These are phyloP conservation scores for Gossypium lobatum DNA, from an alignment of 441 rosid species.

Conservation along the genomic window DNA sequence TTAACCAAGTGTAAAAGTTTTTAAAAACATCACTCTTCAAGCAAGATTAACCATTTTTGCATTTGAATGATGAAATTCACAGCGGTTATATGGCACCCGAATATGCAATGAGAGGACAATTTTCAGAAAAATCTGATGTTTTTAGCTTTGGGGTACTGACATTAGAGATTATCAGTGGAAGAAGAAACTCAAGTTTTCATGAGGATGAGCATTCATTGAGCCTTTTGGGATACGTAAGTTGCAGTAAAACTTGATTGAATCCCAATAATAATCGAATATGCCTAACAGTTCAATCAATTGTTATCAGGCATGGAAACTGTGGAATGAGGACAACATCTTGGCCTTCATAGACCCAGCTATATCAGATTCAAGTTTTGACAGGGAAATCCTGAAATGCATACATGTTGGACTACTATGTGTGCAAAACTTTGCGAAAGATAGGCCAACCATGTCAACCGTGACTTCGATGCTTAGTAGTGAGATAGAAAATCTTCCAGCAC, in stretches of 20 bases:
- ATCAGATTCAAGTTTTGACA: constrained; percentile 5
- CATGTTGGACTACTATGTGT: constrained; percentile 56
- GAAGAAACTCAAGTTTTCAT: constrained; percentile 33
- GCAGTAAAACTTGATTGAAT: not conserved
- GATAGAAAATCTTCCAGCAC: constrained; percentile 18
- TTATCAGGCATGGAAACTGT: constrained; percentile 61
- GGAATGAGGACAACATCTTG: constrained; percentile 37
- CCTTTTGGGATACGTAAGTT: constrained; percentile 39
- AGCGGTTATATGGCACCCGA: constrained; percentile 61
- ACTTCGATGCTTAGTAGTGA: constrained; percentile 48
- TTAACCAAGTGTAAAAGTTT: too few relatives aligned
- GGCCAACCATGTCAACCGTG: constrained; percentile 42
- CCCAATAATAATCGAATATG: too few relatives aligned
- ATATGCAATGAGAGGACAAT: constrained; percentile 49
- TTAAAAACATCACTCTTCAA: too few relatives aligned
- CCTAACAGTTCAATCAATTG: not conserved
- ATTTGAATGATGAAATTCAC: not conserved
- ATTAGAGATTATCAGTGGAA: constrained; percentile 56
- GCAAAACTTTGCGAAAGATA: constrained; percentile 44
- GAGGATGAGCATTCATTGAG: constrained; percentile 22
- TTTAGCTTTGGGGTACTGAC: constrained; percentile 55
- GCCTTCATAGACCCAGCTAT: constrained; percentile 27
- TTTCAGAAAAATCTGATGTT: constrained; percentile 60
- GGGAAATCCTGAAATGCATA: constrained; percentile 37
- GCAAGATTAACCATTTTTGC: too few relatives aligned